These are phyloP conservation scores for Hebeloma cylindrosporum DNA, from an alignment of 768 basidiomycete genomes.

Conservation along the genomic window DNA sequence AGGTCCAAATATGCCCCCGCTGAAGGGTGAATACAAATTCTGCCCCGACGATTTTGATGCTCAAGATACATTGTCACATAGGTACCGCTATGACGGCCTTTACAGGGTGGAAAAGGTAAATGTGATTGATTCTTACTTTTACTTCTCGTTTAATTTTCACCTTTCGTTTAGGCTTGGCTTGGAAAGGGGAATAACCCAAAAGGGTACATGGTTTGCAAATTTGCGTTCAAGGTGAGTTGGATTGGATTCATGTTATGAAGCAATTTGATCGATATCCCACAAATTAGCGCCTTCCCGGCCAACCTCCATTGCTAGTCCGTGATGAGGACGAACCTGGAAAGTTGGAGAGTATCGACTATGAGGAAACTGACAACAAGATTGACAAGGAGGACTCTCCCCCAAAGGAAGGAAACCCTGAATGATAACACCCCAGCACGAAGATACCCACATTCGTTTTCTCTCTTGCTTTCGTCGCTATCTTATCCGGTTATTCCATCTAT, in stretches of 20 bases:
- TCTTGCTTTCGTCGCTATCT: background rate
- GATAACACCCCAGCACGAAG: background rate
- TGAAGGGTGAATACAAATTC: slow-evolving; percentile 62
- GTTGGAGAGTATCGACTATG: slow-evolving; percentile 20
- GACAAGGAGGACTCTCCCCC: slow-evolving; percentile 18
- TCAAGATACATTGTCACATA: slow-evolving; percentile 23
- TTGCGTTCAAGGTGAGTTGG: slow-evolving; percentile 67
- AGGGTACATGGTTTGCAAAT: slow-evolving; percentile 83
- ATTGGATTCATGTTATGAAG: background rate
- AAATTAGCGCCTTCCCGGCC: slow-evolving; percentile 52
- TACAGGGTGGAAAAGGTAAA: slow-evolving; percentile 74
- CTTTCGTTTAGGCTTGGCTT: slow-evolving; percentile 59
- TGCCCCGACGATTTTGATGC: background rate
- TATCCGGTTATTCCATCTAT: too few species aligned
- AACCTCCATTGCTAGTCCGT: slow-evolving; percentile 49
- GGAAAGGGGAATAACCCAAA: slow-evolving; percentile 67
- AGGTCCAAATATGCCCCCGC: slow-evolving; percentile 71
- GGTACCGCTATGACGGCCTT: slow-evolving; percentile 90
- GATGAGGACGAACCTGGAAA: slow-evolving; percentile 24
- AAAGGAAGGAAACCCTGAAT: background rate
- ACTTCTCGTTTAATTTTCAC: background rate
- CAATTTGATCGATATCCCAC: background rate
- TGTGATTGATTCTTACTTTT: background rate
- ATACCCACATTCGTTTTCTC: background rate
- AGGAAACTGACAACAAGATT: slow-evolving; percentile 17